Conservation (phyloP, 805 yeast species). For the Saturnispora gosingensis region DNA sequence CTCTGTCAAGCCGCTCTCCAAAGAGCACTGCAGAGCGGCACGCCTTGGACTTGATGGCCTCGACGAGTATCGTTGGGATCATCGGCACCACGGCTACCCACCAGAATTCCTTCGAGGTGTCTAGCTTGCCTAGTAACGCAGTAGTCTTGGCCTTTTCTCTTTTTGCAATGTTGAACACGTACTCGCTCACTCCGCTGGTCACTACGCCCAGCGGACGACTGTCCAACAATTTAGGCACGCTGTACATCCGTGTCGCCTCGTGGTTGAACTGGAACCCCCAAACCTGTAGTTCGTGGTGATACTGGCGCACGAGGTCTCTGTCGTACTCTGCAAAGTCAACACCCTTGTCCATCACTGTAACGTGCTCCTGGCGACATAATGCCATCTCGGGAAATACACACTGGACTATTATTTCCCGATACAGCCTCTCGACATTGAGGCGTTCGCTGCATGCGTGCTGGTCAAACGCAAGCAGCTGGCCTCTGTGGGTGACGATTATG, state of each 20-base stretch:
- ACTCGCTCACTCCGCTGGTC: conserved; percentile 2
- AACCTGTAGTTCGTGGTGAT: conserved; percentile 20
- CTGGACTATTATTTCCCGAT: conserved; percentile 30
- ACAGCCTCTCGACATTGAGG: conserved; percentile 44
- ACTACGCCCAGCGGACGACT: neutral
- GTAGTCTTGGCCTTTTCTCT: neutral
- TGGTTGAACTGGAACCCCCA: conserved; percentile 37
- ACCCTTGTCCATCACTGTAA: conserved; percentile 5
- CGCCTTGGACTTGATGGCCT: conserved; percentile 49
- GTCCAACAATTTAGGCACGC: conserved; percentile 33
- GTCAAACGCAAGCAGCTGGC: conserved; percentile 39
- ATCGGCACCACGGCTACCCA: conserved; percentile 17
- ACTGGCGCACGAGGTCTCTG: conserved; percentile 23
- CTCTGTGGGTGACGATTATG: conserved; percentile 34
- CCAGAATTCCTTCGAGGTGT: neutral
- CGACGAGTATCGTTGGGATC: conserved; percentile 44
- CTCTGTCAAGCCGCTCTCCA: conserved; percentile 41
- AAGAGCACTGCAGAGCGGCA: conserved; percentile 66
- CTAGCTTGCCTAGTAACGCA: neutral
- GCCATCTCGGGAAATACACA: neutral
- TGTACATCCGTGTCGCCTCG: conserved; percentile 23
- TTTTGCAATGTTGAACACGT: conserved; percentile 6
- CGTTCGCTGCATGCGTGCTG: conserved; percentile 88
- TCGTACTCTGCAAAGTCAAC: conserved; percentile 25
- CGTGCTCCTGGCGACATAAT: neutral